Conservation (phyloP, 106 monocot genomes). For the Apostasia ramifera region DNA sequence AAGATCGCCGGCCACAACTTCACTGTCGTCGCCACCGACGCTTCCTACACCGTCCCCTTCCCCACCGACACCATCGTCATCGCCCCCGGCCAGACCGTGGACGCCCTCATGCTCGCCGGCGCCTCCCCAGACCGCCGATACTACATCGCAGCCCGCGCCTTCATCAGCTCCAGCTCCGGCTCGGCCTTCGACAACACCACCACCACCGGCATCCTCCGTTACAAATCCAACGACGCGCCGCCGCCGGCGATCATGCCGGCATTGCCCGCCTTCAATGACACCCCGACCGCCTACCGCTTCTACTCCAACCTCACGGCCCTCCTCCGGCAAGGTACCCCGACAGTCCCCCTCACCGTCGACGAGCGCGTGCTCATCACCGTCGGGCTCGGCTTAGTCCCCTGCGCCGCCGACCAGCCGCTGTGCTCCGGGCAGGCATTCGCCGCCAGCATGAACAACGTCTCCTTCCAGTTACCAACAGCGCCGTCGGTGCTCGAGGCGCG, state of each 20-base stretch:
- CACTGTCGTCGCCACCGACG: constrained; percentile 74
- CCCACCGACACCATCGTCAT: constrained; percentile 49
- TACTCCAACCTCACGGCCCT: constrained; percentile 39
- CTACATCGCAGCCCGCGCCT: constrained; percentile 62
- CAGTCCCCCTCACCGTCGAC: constrained; percentile 56
- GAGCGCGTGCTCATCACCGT: constrained; percentile 60
- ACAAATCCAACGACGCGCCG: not conserved
- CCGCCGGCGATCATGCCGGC: constrained; percentile 32
- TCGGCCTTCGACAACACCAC: constrained; percentile 39
- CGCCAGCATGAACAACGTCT: constrained; percentile 70
- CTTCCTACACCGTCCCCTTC: constrained; percentile 66
- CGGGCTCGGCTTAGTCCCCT: constrained; percentile 41
- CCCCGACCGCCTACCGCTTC: constrained; percentile 54
- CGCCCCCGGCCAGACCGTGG: constrained; percentile 76
- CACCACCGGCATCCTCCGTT: constrained; percentile 43
- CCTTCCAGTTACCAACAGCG: constrained; percentile 41
- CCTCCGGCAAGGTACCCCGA: constrained; percentile 5
- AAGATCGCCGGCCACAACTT: constrained; percentile 63
- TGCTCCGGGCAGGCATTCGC: constrained; percentile 23
- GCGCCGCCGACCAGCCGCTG: constrained; percentile 15
- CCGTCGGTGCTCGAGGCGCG: constrained; percentile 60
- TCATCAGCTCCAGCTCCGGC: constrained; percentile 16
- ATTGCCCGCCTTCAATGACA: constrained; percentile 54
- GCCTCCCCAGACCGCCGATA: constrained; percentile 33
- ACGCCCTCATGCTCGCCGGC: constrained; percentile 56